Evolutionary conservation across 2,329 filamentous ascomycete species (phyloP), one percentile per base, ranked within the genome.

Genomic region (Tolypocladium paradoxum): DNA sequence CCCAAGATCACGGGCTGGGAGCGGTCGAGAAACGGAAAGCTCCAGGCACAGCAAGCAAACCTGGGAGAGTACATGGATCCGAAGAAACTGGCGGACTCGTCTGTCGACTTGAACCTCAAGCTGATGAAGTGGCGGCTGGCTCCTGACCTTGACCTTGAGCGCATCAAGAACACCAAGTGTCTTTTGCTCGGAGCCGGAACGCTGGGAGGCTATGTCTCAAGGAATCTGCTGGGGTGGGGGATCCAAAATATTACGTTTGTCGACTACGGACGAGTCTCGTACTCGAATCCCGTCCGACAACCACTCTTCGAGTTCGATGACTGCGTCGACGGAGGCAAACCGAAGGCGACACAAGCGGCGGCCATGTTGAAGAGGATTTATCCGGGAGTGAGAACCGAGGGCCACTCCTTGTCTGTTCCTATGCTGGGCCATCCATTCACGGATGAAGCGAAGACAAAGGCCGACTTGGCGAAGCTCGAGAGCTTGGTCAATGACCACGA

Each of bases 41-140:
- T 97, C 20, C 81, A 82, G 20, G 84, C 88, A 18, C 84, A 88
- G 59, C 79, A 86, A 20, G 89, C 90, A 16, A 90, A 95, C 62
- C 76, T 99, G 9, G 87, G 87, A 22, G 90, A 93, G 62, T 95
- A 96, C 62, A 92, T 99, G 87, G 91, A 99, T 64, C 92, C 93
- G 7, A 76, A 79, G 35, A 84, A 85, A 63, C 76, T 97, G 20
- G 93, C 93, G 24, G 91, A 97, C 65, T 90, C 95, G 66, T 90
- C 91, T 0, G 92, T 97, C 11, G 93, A 99, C 64, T 78, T 99
- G 54, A 99, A 99, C 64, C 76, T 97, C 55, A 97, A 97, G 71
- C 78, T 99, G 54, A 99, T 99, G 85, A 99, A 96, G 72, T 99
- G 93, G 93, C 85, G 93, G 38, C 90, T 99, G 62, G 89, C 90